A percentile compares a stretch with the other conserved stretches of the same genome.
phyloP scores from a whole-genome alignment of 2,329 filamentous ascomycete genomes.

The Aschersonia sp. region DNA sequence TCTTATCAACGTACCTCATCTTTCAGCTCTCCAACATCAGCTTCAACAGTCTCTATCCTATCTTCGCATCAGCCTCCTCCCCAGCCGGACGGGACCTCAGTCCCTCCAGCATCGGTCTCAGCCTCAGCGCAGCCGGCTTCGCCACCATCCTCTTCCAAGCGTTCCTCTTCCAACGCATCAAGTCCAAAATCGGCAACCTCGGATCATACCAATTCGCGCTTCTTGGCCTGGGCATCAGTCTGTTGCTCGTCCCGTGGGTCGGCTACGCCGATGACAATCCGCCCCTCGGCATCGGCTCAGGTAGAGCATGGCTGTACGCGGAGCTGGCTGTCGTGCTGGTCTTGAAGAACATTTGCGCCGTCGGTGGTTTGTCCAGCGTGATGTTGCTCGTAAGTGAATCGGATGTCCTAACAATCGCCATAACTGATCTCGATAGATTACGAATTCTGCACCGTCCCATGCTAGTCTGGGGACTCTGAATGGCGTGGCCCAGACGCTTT shows the following conservation, averaged over 20 bases:
- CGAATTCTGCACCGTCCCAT: constrained; percentile 79
- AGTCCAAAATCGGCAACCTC: constrained; percentile 70
- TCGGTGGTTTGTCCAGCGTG: constrained; percentile 80
- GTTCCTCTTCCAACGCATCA: constrained; percentile 66
- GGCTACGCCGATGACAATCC: constrained; percentile 54
- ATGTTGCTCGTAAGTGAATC: constrained; percentile 57
- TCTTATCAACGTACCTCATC: constrained; percentile 76
- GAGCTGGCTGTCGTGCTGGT: constrained; percentile 73
- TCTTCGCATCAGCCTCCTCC: constrained; percentile 64
- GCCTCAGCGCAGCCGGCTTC: constrained; percentile 68
- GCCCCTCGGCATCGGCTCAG: constrained; percentile 42
- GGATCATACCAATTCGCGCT: constrained; percentile 69
- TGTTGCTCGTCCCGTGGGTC: constrained; percentile 80
- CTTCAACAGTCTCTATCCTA: constrained; percentile 89
- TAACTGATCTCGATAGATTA: constrained; percentile 46
- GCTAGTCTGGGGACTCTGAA: constrained; percentile 81
- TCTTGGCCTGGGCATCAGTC: constrained; percentile 66
- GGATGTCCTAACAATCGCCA: background rate
- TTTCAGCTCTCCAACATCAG: constrained; percentile 92
- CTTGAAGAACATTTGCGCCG: constrained; percentile 79
- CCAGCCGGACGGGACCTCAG: constrained; percentile 66
- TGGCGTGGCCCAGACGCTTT: constrained; percentile 85
- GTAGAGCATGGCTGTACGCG: constrained; percentile 58
- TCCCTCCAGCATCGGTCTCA: constrained; percentile 72
- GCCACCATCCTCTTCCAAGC: constrained; percentile 86